Conservation (phyloP, 768 basidiomycete genomes). For the Mycena latifolia region DNA sequence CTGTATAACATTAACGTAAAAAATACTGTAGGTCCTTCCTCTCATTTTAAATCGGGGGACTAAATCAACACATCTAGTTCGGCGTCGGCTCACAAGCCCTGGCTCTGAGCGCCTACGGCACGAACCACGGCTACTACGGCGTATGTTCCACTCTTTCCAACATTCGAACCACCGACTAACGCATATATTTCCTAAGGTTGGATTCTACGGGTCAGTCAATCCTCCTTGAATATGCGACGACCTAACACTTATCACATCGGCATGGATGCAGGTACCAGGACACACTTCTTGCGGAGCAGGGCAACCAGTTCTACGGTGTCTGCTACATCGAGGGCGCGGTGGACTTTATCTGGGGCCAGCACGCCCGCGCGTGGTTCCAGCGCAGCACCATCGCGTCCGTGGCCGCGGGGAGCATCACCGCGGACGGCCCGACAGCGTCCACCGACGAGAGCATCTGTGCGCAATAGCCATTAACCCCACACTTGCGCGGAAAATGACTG, state of each 20-base stretch:
- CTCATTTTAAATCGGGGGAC: background rate
- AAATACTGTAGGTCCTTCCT: constrained; percentile 38
- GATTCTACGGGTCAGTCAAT: constrained; percentile 36
- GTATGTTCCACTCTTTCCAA: background rate
- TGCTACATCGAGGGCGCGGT: constrained; percentile 44
- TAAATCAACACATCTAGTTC: constrained; percentile 34
- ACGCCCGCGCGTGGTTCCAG: constrained; percentile 39
- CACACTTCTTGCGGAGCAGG: constrained; percentile 38
- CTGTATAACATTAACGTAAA: constrained; percentile 47
- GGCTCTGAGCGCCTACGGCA: constrained; percentile 41
- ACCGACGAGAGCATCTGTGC: constrained; percentile 27
- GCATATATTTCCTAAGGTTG: constrained; percentile 6
- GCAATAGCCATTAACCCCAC: background rate
- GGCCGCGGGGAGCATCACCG: constrained; percentile 41
- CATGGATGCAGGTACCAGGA: constrained; percentile 32
- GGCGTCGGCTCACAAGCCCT: constrained; percentile 42
- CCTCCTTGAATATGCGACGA: background rate
- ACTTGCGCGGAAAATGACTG: too few relatives aligned
- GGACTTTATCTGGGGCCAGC: constrained; percentile 43
- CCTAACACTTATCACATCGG: too few relatives aligned
- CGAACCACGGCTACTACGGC: constrained; percentile 41
- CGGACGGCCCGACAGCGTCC: constrained; percentile 35
- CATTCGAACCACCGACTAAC: background rate
- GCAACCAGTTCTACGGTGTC: constrained; percentile 39
- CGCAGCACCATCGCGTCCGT: constrained; percentile 40